These are phyloP conservation scores for Suaeda aralocaspica DNA, from an alignment of 148 eudicot genomes.

Conservation along the genomic window DNA sequence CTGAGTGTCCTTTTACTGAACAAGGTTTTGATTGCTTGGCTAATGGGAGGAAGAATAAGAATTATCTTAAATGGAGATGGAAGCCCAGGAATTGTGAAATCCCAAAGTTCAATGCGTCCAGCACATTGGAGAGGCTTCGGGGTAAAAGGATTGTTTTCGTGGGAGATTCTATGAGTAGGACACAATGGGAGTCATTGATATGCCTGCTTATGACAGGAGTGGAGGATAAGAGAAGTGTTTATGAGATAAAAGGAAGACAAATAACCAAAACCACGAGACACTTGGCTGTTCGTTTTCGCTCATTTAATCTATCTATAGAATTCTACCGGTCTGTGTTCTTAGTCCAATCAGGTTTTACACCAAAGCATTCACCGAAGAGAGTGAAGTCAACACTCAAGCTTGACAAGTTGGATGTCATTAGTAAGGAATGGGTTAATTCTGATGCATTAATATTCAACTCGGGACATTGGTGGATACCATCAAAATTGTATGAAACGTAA, in stretches of 20 bases:
- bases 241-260: constrained; percentile 52
- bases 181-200: constrained; percentile 69
- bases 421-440: constrained; percentile 52
- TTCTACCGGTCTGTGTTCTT: constrained; percentile 63
- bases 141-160: constrained; percentile 62
- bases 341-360: constrained; percentile 45
- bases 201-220: constrained; percentile 71
- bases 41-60: constrained; percentile 49
- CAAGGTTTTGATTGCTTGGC: constrained; percentile 62
- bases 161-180: constrained; percentile 76
- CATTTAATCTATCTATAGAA: constrained; percentile 53
- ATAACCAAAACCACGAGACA: constrained; percentile 54
- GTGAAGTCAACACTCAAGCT: constrained; percentile 53
- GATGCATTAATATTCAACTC: constrained; percentile 64
- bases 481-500: constrained; percentile 61
- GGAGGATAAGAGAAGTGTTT: constrained; percentile 52
- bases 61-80: constrained; percentile 64
- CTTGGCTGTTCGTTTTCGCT: constrained; percentile 48
- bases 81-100: constrained; percentile 49
- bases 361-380: constrained; percentile 51
- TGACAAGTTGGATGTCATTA: constrained; percentile 55
- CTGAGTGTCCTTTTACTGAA: constrained; percentile 57
- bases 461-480: constrained; percentile 78
- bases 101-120: constrained; percentile 38
- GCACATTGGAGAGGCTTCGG: constrained; percentile 40